These are phyloP conservation scores for Myrica gale DNA, from an alignment of 306 rosid species.

Conservation along the genomic window DNA sequence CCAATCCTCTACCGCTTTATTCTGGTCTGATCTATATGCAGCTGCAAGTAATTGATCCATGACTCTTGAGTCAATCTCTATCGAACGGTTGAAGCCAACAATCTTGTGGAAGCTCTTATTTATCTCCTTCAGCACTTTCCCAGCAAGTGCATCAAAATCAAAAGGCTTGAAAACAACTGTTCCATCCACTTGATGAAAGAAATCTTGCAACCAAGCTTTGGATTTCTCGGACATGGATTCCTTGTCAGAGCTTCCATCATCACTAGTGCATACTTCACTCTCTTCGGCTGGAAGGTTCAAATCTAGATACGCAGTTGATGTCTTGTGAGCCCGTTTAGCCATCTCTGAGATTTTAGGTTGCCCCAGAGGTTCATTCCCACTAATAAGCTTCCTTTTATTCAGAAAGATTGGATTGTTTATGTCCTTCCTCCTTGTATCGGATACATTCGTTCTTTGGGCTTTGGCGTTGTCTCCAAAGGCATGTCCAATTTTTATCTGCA, in stretches of 20 bases:
- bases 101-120: slow-evolving; percentile 47
- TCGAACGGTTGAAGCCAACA: slow-evolving; percentile 39
- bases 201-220: slow-evolving; percentile 67
- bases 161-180: slow-evolving; percentile 67
- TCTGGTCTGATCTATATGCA: slow-evolving; percentile 49
- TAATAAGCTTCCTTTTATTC: slow-evolving; percentile 68
- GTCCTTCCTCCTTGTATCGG: slow-evolving; percentile 31
- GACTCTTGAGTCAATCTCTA: slow-evolving; percentile 60
- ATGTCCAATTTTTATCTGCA: slow-evolving; percentile 54
- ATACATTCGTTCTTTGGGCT: slow-evolving; percentile 39
- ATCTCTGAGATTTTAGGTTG: slow-evolving; percentile 45
- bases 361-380: slow-evolving; percentile 40
- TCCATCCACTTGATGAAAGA: slow-evolving; percentile 50
- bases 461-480: slow-evolving; percentile 28
- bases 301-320: slow-evolving; percentile 56
- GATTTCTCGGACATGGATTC: slow-evolving; percentile 42
- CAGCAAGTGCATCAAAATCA: slow-evolving; percentile 66
- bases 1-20: slow-evolving; percentile 70
- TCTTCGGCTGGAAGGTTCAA: slow-evolving; percentile 91
- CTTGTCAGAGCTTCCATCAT: slow-evolving; percentile 36
- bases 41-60: slow-evolving; percentile 74
- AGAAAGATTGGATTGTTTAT: slow-evolving; percentile 41
- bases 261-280: slow-evolving; percentile 35
- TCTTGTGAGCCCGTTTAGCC: slow-evolving; percentile 62
- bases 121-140: slow-evolving; percentile 46